Evolutionary conservation across 495 filamentous ascomycete genomes (phyloP), one percentile per base, ranked within the genome.

Genomic region (Pyronema domesticum): DNA sequence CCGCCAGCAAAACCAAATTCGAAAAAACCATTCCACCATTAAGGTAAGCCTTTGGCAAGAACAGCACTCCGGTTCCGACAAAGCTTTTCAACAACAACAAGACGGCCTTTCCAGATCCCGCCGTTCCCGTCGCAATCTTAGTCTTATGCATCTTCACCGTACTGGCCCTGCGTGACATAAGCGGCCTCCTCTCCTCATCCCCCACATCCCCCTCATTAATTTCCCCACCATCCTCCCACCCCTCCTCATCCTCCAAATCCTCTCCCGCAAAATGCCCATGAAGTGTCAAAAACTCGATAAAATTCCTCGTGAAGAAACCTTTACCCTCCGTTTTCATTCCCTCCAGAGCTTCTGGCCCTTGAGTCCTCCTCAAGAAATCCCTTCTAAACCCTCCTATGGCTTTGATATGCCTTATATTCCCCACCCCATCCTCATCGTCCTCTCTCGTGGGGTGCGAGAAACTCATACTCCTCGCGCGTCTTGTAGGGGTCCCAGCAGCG

Each of bases 11-110:
- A 35, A 96, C 86, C 51, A 94, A 55, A 65, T 86, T 93, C 65
- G 86, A 94, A 69, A 98, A 98, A 40, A 96, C 70, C 86, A 98
- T 95, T 53, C 91, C 91, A 46, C 91, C 91, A 60, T 96, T 98
- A 30, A 53, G 55, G 19, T 44, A 80, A 11, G 91, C 91, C 57
- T 86, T 80, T 0, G 91, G 91, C 3, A 98, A 73, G 72, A 98
- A 98, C 34, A 98, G 71, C n/a, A 98, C 91, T 35, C 91, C 91
- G 1, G 91, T 98, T 10, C 91, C 91, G 39, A 98, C 89, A 60
- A 98, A 98, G 9, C 88, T 94, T 69, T 98, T 98, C 48, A 98
- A 75, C 37, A 98, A 74, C 17, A 96, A 73, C 48, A 95, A 65
- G 13, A 80, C 79, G 10, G 91, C 89, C 44, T 66, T 66, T 18